Evolutionary conservation across 139 green algal genomes (phyloP).

Genomic region (Tetraselmis striata): DNA sequence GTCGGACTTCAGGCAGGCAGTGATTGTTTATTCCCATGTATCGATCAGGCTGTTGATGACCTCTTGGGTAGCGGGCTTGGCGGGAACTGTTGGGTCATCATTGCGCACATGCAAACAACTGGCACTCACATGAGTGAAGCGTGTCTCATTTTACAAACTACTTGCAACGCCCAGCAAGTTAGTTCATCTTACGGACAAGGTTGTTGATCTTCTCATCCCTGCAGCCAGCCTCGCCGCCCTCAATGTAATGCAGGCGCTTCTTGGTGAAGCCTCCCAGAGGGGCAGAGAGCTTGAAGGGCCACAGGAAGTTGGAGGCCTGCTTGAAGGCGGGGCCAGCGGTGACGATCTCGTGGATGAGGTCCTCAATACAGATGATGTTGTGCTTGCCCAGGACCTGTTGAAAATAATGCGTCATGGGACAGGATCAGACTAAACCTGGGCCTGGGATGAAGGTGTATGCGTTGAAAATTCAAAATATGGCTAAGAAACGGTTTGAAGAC

Average conservation of each 20-base stretch:
- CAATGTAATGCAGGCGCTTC: constrained; percentile 97
- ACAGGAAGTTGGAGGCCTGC: constrained; percentile 96
- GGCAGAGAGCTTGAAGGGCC: constrained; percentile 93
- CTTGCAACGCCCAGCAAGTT: background rate
- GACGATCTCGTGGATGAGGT: constrained; percentile 97
- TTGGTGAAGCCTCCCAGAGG: constrained; percentile 77
- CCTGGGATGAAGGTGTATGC: background rate
- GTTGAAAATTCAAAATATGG: background rate
- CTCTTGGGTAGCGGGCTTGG: too few relatives aligned
- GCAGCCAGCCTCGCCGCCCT: constrained; percentile 96
- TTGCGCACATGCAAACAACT: too few relatives aligned
- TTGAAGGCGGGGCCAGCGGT: constrained; percentile 94
- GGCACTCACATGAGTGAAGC: too few relatives aligned
- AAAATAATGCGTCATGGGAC: too few relatives aligned
- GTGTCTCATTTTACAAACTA: background rate
- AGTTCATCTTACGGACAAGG: constrained; percentile 93
- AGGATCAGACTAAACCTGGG: background rate
- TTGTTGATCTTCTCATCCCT: constrained; percentile 95
- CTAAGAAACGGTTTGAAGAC: too few relatives aligned
- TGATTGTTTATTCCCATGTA: too few relatives aligned
- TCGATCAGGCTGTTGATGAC: too few relatives aligned
- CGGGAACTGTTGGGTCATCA: too few relatives aligned
- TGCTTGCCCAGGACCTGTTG: constrained; percentile 69
- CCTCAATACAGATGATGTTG: constrained; percentile 98
- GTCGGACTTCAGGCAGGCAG: too few relatives aligned